Evolutionary conservation across 2,329 filamentous ascomycete species (phyloP).

Genomic region (Penicillium sumatraense): DNA sequence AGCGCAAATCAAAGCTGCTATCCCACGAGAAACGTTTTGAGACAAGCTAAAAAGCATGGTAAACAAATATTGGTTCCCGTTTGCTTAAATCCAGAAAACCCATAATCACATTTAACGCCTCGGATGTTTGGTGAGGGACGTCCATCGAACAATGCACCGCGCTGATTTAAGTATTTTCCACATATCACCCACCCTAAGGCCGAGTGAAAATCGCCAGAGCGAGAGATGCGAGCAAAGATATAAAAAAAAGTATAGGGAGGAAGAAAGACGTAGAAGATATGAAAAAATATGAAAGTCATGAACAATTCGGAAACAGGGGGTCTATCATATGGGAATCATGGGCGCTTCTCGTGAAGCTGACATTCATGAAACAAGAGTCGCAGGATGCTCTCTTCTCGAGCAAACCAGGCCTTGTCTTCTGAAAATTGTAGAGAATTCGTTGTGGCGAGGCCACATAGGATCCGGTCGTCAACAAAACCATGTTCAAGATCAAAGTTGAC

Average conservation of each 20-base stretch:
- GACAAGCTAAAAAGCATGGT: background rate
- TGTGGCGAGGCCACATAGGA: background rate
- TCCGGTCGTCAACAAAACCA: background rate
- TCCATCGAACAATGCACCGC: conserved; percentile 14
- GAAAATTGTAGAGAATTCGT: conserved; percentile 7
- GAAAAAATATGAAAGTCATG: background rate
- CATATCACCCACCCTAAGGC: conserved; percentile 19
- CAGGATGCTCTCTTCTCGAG: conserved; percentile 1
- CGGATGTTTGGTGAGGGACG: background rate
- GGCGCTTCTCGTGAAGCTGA: conserved; percentile 16
- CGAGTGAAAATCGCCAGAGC: too few species aligned
- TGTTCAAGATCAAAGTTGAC: background rate
- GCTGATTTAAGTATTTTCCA: conserved; percentile 19
- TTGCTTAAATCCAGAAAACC: background rate
- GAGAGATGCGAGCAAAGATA: too few species aligned
- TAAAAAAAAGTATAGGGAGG: conserved; percentile 4
- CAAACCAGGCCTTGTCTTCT: background rate
- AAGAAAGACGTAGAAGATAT: background rate
- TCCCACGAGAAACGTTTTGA: background rate
- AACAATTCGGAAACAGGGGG: conserved; percentile 1
- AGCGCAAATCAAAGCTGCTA: background rate
- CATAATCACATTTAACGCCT: background rate
- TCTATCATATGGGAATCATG: conserved; percentile 29
- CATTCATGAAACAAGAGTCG: conserved; percentile 3
- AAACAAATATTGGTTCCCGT: background rate